phyloP scores from a whole-genome alignment of 495 filamentous ascomycete species.

The Aspergillus indologenus region DNA sequence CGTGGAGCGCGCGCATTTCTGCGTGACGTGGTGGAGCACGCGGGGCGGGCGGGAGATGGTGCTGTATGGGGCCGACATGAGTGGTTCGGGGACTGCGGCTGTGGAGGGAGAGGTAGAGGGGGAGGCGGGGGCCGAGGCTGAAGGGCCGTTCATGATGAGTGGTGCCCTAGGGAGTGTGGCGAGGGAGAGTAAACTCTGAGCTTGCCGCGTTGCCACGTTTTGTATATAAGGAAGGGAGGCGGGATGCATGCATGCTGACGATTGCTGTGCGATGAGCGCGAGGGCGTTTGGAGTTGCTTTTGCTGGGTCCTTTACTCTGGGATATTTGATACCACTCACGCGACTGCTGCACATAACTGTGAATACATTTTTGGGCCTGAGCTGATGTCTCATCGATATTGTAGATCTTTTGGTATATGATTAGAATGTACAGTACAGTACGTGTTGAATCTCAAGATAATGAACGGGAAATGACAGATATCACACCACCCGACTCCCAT shows the following conservation, averaged over 20 bases:
- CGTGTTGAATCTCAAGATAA: no score
- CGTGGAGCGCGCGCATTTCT: constrained; percentile 75
- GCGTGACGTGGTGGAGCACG: constrained; percentile 84
- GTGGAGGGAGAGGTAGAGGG: constrained; percentile 9
- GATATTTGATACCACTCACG: constrained; percentile 18
- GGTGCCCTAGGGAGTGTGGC: constrained; percentile 49
- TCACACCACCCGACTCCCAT: no score
- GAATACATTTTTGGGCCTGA: neutral
- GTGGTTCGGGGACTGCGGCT: constrained; percentile 13
- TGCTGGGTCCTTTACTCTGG: no score
- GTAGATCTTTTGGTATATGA: no score
- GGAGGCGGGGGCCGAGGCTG: no score
- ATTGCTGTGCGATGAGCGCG: neutral
- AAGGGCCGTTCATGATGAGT: constrained; percentile 61
- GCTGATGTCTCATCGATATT: neutral
- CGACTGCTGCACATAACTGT: no score
- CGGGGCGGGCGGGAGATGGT: constrained; percentile 64
- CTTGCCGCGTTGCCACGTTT: constrained; percentile 4
- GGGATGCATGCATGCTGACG: neutral
- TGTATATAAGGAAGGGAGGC: constrained; percentile 15
- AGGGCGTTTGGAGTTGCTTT: constrained; percentile 11
- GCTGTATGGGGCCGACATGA: constrained; percentile 50
- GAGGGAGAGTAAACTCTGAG: constrained; percentile 42
- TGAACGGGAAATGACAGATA: no score
- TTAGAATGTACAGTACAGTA: no score